Evolutionary conservation across 192 early-diverging fungal genomes (phyloP).

Genomic region (Funneliformis geosporum): DNA sequence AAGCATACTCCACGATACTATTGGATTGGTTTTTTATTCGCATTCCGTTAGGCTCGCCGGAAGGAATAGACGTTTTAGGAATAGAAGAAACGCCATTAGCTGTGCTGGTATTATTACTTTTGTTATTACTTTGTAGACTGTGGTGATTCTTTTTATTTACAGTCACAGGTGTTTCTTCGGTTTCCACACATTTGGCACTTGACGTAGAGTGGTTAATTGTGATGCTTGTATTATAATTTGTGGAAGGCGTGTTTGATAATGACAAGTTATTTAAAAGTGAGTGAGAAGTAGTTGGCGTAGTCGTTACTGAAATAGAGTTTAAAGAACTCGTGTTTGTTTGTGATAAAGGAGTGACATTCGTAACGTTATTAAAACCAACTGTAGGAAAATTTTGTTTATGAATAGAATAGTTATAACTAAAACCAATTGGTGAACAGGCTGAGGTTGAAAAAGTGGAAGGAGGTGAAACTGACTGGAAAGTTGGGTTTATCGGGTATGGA

Average conservation of each 20-base stretch:
- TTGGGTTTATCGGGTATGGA: not conserved
- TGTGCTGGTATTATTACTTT: not conserved
- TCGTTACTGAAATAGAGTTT: not conserved
- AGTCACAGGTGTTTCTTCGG: not conserved
- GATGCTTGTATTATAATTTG: not conserved
- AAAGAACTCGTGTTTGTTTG: not conserved
- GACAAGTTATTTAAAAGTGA: not conserved
- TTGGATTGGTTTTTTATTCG: not conserved
- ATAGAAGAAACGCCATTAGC: not conserved
- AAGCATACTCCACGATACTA: not conserved
- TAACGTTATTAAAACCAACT: slow-evolving; percentile 1
- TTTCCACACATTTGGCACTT: not conserved
- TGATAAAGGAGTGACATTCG: not conserved
- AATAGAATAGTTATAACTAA: not conserved
- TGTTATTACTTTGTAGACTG: not conserved
- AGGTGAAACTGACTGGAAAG: not conserved
- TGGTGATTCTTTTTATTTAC: not conserved
- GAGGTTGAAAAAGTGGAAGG: not conserved
- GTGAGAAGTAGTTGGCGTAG: not conserved
- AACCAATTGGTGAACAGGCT: not conserved
- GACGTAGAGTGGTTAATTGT: not conserved
- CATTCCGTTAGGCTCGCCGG: not conserved
- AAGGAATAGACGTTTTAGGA: not conserved
- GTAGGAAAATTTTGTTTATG: not conserved
- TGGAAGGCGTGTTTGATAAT: not conserved